Conservation (phyloP, 345 rosid species). For the Pistacia vera region DNA sequence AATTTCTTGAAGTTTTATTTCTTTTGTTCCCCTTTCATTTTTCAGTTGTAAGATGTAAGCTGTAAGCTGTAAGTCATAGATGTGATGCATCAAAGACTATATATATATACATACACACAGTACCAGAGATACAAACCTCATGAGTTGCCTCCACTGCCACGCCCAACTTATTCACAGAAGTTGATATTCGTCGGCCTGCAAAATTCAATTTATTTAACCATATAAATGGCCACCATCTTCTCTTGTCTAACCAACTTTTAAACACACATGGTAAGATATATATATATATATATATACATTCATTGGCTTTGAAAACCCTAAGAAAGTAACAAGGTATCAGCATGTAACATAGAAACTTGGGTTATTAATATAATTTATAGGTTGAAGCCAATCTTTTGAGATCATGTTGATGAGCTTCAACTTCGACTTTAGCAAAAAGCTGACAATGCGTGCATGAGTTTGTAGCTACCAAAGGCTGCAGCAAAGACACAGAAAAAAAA, state of each 20-base stretch:
- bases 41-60: neutral
- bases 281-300: too few relatives aligned
- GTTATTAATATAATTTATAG: neutral
- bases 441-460: constrained; percentile 16
- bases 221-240: neutral
- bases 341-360: neutral
- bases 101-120: too few relatives aligned
- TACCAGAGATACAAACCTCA: constrained; percentile 37
- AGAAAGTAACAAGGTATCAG: neutral
- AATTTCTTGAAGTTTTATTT: too few relatives aligned
- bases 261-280: too few relatives aligned
- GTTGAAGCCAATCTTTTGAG: too few relatives aligned
- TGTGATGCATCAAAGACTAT: too few relatives aligned
- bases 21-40: neutral
- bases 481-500: neutral
- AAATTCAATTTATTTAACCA: neutral
- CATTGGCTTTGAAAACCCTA: too few relatives aligned
- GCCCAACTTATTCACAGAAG: constrained; percentile 23
- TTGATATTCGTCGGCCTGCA: constrained; percentile 50
- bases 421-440: neutral
- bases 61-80: too few relatives aligned
- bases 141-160: constrained; percentile 26
- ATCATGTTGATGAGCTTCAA: too few relatives aligned
- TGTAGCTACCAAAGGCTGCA: constrained; percentile 20
- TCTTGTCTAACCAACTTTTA: neutral